A percentile compares a stretch with the other conserved stretches of the same genome.
phyloP scores from a whole-genome alignment of 768 basidiomycete genomes.

The Filobasidium floriforme region DNA sequence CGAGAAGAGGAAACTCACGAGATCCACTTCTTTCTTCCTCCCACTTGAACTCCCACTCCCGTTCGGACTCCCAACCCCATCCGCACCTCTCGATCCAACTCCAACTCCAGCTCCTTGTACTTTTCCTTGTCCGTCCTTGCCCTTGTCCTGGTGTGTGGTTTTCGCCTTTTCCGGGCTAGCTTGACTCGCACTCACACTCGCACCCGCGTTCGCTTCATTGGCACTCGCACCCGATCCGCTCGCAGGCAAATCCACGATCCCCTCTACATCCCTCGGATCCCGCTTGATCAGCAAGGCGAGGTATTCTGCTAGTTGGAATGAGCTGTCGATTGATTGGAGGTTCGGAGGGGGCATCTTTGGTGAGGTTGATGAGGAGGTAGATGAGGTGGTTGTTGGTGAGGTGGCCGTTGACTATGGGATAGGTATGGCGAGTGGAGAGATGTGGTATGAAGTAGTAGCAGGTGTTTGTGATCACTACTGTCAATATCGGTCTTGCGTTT shows the following conservation, averaged over 20 bases:
- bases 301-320: slow-evolving; percentile 55
- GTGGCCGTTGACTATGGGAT: neutral
- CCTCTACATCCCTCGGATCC: slow-evolving; percentile 79
- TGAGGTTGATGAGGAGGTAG: neutral
- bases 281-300: slow-evolving; percentile 76
- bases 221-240: neutral
- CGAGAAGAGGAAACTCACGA: slow-evolving; percentile 47
- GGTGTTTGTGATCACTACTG: no score
- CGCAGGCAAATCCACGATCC: slow-evolving; percentile 65
- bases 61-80: slow-evolving; percentile 28
- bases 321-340: slow-evolving; percentile 17
- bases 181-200: slow-evolving; percentile 41
- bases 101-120: neutral
- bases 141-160: no score
- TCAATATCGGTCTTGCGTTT: no score
- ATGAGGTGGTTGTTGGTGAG: neutral
- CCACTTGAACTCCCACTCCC: slow-evolving; percentile 37
- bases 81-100: neutral
- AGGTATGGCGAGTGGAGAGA: no score
- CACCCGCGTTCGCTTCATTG: slow-evolving; percentile 23
- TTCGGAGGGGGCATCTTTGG: slow-evolving; percentile 6
- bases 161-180: slow-evolving; percentile 17
- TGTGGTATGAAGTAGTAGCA: no score
- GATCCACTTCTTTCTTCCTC: slow-evolving; percentile 41
- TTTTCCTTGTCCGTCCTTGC: no score